Conservation (phyloP, 805 yeast species). For the Kodamaea nitidulidarum region DNA sequence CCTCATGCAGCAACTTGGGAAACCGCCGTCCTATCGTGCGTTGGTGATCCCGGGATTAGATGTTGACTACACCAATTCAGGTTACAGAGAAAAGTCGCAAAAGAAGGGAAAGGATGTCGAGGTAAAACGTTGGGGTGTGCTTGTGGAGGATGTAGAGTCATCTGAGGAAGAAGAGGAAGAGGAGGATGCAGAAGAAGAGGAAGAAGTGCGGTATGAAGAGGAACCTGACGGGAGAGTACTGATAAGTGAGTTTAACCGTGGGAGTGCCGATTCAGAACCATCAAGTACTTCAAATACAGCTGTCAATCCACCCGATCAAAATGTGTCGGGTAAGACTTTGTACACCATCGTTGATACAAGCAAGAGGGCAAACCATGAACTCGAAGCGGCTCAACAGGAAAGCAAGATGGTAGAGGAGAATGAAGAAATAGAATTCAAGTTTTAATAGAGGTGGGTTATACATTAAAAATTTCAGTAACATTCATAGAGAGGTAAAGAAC, state of each 20-base stretch:
- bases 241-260: conserved; percentile 13
- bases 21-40: conserved; percentile 78
- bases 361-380: neutral
- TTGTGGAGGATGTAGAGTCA: conserved; percentile 29
- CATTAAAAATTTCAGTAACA: no score
- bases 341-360: conserved; percentile 24
- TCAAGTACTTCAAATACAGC: no score
- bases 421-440: neutral
- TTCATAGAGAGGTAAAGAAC: no score
- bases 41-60: conserved; percentile 52
- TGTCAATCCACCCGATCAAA: neutral
- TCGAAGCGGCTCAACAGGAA: neutral
- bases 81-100: conserved; percentile 22
- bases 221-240: conserved; percentile 19
- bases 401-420: neutral
- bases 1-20: conserved; percentile 65
- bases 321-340: conserved; percentile 10
- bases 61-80: conserved; percentile 31
- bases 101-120: conserved; percentile 3
- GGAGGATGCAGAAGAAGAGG: conserved; percentile 31
- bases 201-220: conserved; percentile 37
- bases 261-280: neutral
- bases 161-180: conserved; percentile 51
- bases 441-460: neutral
- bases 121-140: conserved; percentile 31